These are phyloP conservation scores for Solanum sitiens DNA, from an alignment of 257 asterid genomes.

Conservation along the genomic window DNA sequence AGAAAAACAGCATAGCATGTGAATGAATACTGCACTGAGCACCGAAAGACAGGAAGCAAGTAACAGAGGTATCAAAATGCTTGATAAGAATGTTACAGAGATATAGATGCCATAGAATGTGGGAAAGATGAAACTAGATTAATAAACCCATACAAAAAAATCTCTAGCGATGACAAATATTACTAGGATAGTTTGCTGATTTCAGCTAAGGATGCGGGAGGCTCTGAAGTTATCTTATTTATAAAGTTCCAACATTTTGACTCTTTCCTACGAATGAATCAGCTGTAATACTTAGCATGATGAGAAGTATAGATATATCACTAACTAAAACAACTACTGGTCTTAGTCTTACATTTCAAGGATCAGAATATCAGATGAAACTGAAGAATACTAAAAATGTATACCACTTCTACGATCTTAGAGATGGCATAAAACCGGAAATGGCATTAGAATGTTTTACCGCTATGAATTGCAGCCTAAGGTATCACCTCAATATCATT, in stretches of 20 bases:
- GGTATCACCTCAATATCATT: background rate
- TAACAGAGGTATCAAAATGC: background rate
- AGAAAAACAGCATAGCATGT: background rate
- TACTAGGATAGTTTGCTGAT: background rate
- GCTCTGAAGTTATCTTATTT: background rate
- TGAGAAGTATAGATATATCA: background rate
- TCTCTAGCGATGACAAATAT: background rate
- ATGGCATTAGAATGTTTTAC: background rate
- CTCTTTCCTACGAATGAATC: background rate
- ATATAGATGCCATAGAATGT: background rate
- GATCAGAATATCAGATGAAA: background rate
- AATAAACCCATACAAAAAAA: background rate
- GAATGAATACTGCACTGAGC: background rate
- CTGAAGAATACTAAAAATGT: background rate
- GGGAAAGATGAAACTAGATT: background rate
- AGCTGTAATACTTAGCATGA: background rate
- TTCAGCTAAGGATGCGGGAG: background rate
- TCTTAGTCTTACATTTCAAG: background rate
- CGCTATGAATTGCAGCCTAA: background rate
- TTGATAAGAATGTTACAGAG: background rate
- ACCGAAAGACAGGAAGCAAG: background rate
- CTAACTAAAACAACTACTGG: background rate
- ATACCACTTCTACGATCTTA: background rate
- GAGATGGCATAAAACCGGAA: background rate
- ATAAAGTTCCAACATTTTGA: background rate